Evolutionary conservation across 306 rosid species (phyloP).

Genomic region (Cucurbita argyrosperma): DNA sequence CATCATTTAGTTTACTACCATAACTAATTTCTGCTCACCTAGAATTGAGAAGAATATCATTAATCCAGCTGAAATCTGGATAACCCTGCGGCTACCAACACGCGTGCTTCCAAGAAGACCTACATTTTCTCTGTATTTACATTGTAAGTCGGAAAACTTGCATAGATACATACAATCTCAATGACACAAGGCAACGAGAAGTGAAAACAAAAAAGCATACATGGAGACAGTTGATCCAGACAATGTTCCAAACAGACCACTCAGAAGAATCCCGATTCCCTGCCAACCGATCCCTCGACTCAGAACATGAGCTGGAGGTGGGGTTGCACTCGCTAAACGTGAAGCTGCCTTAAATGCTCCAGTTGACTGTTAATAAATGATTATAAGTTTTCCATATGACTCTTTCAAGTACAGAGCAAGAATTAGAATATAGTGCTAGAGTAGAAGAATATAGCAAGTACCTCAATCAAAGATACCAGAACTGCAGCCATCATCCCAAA

Average conservation of each 20-base stretch:
- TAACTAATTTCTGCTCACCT: slow-evolving; percentile 25
- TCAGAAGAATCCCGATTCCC: slow-evolving; percentile 81
- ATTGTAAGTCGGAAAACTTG: slow-evolving; percentile 1
- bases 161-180: not conserved
- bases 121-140: slow-evolving; percentile 64
- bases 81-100: slow-evolving; percentile 92
- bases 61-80: slow-evolving; percentile 95
- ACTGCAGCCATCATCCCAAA: slow-evolving; percentile 97
- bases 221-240: slow-evolving; percentile 79
- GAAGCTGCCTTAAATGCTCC: slow-evolving; percentile 97
- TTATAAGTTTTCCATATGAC: not conserved
- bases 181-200: not conserved
- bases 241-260: slow-evolving; percentile 86
- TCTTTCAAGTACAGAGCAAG: not conserved
- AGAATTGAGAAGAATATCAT: slow-evolving; percentile 94
- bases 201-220: slow-evolving; percentile 23
- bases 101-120: slow-evolving; percentile 98
- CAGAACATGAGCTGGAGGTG: slow-evolving; percentile 95
- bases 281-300: slow-evolving; percentile 99
- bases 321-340: slow-evolving; percentile 91
- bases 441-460: slow-evolving; percentile 17
- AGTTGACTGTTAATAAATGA: slow-evolving; percentile 51
- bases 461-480: slow-evolving; percentile 93
- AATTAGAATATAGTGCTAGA: not conserved
- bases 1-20: too few relatives aligned